A percentile compares a stretch with the other conserved stretches of the same genome.
Conservation (phyloP, 768 basidiomycete species). For the Lanmaoa rubissima region DNA sequence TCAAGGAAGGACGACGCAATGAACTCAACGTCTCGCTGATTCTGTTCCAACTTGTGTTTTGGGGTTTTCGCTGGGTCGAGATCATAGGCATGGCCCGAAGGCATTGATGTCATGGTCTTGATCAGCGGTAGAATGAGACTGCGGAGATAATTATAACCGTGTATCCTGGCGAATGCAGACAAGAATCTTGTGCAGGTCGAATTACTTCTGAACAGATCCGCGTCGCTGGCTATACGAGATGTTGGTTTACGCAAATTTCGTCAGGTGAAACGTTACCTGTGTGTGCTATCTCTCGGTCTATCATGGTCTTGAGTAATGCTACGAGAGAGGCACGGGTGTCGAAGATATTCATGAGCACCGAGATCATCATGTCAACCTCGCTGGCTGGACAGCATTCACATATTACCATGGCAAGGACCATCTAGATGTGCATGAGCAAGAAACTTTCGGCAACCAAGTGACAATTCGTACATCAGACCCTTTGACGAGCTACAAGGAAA, state of each 20-base stretch:
- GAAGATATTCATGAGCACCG: conserved; percentile 82
- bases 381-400: conserved; percentile 79
- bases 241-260: conserved; percentile 1
- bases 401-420: conserved; percentile 79
- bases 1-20: conserved; percentile 75
- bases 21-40: conserved; percentile 67
- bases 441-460: neutral
- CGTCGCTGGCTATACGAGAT: conserved; percentile 61
- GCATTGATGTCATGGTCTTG: conserved; percentile 68
- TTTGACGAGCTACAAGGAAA: conserved; percentile 58
- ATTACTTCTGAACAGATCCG: conserved; percentile 84
- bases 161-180: conserved; percentile 82
- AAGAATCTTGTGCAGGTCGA: conserved; percentile 85
- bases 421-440: conserved; percentile 39
- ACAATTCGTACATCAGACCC: conserved; percentile 59
- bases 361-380: conserved; percentile 83
- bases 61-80: conserved; percentile 65
- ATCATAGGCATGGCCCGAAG: conserved; percentile 72
- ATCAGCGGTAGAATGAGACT: conserved; percentile 75
- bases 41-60: conserved; percentile 62
- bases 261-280: conserved; percentile 51
- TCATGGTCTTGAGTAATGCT: conserved; percentile 74
- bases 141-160: conserved; percentile 90
- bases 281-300: conserved; percentile 78
- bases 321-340: conserved; percentile 74